Conservation (phyloP, 2,329 filamentous ascomycete genomes). For the Colletotrichum aenigma region DNA sequence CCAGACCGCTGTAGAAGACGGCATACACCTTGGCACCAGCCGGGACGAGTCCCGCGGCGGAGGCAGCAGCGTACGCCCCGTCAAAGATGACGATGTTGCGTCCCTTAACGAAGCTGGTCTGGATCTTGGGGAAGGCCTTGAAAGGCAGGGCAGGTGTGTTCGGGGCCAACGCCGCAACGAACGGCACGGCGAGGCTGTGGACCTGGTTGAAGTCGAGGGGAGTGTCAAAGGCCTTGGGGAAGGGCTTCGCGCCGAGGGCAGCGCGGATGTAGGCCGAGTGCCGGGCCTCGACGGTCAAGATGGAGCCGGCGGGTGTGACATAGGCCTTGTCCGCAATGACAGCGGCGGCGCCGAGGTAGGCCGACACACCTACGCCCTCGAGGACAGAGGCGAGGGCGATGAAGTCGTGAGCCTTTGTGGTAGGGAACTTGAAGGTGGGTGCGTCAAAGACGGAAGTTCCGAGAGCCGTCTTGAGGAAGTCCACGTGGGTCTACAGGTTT, state of each 20-base stretch:
- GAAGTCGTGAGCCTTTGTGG: constrained; percentile 60
- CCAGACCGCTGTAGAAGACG: constrained; percentile 34
- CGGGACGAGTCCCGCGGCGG: constrained; percentile 10
- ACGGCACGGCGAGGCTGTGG: constrained; percentile 67
- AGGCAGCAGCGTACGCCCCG: constrained; percentile 21
- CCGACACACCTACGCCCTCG: constrained; percentile 67
- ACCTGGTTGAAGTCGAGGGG: constrained; percentile 63
- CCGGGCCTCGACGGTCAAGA: constrained; percentile 68
- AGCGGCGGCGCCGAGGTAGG: constrained; percentile 67
- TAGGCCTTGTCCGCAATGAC: constrained; percentile 61
- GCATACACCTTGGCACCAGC: constrained; percentile 28
- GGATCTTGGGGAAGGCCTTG: constrained; percentile 61
- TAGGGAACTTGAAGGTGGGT: constrained; percentile 54
- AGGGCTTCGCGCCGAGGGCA: constrained; percentile 52
- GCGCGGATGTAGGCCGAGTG: constrained; percentile 67
- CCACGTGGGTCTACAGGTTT: constrained; percentile 52
- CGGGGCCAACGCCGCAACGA: constrained; percentile 62
- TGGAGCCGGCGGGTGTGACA: constrained; percentile 64
- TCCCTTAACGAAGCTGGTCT: constrained; percentile 27
- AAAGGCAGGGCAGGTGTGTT: constrained; percentile 61
- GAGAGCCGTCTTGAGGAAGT: constrained; percentile 54
- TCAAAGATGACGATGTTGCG: constrained; percentile 27
- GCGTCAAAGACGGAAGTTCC: constrained; percentile 49
- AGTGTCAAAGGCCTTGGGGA: constrained; percentile 64
- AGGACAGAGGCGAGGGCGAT: constrained; percentile 67